These are phyloP conservation scores for Dendrobium officinale DNA, from an alignment of 106 monocot genomes.

Conservation along the genomic window DNA sequence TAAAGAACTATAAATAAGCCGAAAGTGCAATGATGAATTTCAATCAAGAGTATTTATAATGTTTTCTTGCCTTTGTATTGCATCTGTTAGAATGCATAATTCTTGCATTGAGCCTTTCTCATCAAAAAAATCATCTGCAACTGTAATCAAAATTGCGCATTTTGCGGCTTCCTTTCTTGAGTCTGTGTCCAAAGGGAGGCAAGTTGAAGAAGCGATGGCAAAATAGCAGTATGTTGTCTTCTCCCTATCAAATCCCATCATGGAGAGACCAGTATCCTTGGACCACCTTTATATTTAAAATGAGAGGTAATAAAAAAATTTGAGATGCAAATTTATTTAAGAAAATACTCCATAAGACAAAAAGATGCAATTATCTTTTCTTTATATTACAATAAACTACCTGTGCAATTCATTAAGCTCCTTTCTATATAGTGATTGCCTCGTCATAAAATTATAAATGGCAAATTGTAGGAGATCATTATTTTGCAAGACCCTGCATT, in stretches of 20 bases:
- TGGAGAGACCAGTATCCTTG: constrained; percentile 13
- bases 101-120: constrained; percentile 21
- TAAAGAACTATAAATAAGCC: too few species aligned
- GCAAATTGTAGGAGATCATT: too few species aligned
- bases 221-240: constrained; percentile 3
- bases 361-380: too few species aligned
- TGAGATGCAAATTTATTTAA: too few species aligned
- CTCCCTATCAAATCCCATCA: constrained; percentile 26
- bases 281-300: constrained; percentile 18
- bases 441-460: too few species aligned
- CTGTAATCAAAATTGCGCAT: constrained; percentile 12
- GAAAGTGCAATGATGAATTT: neutral
- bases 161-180: constrained; percentile 8
- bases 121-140: constrained; percentile 37
- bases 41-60: neutral
- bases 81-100: constrained; percentile 7
- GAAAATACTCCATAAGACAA: neutral
- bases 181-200: constrained; percentile 7
- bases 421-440: too few species aligned
- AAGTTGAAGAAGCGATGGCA: neutral
- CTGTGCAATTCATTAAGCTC: too few species aligned
- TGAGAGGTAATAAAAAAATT: neutral
- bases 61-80: constrained; percentile 16
- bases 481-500: too few species aligned
- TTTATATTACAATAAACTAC: too few species aligned